Evolutionary conservation across 2,329 filamentous ascomycete genomes (phyloP).

Genomic region (Ophiocordyceps camponoti-leonardi): DNA sequence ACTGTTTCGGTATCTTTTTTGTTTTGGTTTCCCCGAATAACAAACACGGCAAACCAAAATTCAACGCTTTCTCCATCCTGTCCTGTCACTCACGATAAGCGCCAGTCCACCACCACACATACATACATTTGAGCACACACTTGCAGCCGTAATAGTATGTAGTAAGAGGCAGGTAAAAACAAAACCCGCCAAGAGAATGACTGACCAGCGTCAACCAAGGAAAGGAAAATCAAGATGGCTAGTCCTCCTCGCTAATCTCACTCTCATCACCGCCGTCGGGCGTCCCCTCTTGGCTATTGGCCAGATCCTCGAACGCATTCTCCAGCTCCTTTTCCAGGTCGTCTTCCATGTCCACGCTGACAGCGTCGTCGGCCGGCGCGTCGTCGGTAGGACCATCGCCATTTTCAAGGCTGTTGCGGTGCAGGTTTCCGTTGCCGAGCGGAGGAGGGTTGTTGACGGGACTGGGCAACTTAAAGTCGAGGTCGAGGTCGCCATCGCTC

Average conservation of each 20-base stretch:
- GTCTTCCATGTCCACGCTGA: constrained; percentile 15
- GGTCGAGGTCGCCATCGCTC: constrained; percentile 28
- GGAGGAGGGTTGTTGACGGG: constrained; percentile 22
- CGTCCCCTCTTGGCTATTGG: constrained; percentile 32
- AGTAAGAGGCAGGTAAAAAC: background rate
- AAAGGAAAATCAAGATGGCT: constrained; percentile 2
- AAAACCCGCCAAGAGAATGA: background rate
- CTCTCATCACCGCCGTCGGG: constrained; percentile 40
- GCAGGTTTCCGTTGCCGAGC: background rate
- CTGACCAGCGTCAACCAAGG: background rate
- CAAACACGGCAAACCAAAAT: background rate
- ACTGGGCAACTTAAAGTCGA: constrained; percentile 35
- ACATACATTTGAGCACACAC: no score
- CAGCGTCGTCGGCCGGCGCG: constrained; percentile 13
- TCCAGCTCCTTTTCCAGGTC: constrained; percentile 35
- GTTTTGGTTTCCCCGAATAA: no score
- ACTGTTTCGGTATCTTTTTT: background rate
- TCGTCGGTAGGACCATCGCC: constrained; percentile 7
- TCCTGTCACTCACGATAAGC: background rate
- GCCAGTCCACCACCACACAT: no score
- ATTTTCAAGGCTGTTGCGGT: background rate
- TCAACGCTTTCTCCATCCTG: background rate
- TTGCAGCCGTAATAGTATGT: no score
- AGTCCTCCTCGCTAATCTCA: constrained; percentile 51
- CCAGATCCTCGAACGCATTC: constrained; percentile 32